These are phyloP conservation scores for Neurospora sp. DNA, from an alignment of 2,329 filamentous ascomycete species.

Conservation along the genomic window DNA sequence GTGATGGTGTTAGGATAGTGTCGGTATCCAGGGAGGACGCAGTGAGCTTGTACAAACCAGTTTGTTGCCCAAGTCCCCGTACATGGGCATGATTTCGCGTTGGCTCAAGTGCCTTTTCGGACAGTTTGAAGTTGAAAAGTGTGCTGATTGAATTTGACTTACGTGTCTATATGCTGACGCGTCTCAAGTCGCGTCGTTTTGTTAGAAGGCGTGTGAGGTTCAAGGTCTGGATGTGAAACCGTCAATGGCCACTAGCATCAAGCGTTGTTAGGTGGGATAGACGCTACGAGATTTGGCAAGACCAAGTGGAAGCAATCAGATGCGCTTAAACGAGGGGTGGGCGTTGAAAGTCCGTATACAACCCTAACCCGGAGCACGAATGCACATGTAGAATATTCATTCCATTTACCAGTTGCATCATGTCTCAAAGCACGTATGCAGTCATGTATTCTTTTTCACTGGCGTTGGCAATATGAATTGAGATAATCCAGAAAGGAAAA, in stretches of 20 bases:
- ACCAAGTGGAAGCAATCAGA: neutral
- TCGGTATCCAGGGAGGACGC: neutral
- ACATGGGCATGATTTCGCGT: constrained; percentile 45
- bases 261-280: neutral
- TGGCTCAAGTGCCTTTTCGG: neutral
- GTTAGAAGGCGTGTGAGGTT: neutral
- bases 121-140: neutral
- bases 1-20: constrained; percentile 10
- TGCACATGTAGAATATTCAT: neutral
- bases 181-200: neutral
- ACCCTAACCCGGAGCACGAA: neutral
- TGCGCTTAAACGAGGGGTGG: neutral
- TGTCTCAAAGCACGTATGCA: neutral
- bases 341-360: neutral
- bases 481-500: neutral
- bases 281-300: neutral
- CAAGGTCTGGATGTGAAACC: neutral
- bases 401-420: neutral
- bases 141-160: neutral
- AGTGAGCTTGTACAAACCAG: constrained; percentile 42
- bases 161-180: neutral
- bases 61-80: constrained; percentile 80
- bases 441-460: neutral
- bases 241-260: neutral
- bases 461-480: neutral